Conservation (phyloP, 2,329 filamentous ascomycete species). For the Diplocarpon mali region DNA sequence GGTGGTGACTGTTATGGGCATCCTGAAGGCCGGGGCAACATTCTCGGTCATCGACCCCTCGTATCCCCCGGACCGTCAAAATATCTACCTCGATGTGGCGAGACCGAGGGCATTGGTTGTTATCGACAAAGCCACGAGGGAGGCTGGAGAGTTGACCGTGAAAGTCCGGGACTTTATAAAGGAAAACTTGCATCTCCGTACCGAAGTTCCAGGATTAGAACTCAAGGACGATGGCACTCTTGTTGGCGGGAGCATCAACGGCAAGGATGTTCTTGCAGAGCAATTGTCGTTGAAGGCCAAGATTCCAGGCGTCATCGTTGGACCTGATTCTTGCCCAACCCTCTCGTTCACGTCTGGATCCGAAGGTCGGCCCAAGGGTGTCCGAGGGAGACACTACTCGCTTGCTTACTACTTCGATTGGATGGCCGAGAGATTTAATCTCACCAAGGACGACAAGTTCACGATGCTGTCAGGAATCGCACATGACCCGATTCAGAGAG, state of each 20-base stretch:
- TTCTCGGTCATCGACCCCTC: conserved; percentile 65
- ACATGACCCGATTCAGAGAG: conserved; percentile 56
- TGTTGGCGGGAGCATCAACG: conserved; percentile 54
- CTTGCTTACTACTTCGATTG: conserved; percentile 81
- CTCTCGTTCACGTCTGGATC: conserved; percentile 64
- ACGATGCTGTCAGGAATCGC: conserved; percentile 79
- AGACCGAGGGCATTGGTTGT: conserved; percentile 60
- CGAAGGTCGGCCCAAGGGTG: conserved; percentile 77
- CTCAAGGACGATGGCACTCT: conserved; percentile 62
- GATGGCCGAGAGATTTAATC: conserved; percentile 78
- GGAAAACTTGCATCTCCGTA: conserved; percentile 60
- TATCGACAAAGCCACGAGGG: conserved; percentile 60
- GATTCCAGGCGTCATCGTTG: conserved; percentile 63
- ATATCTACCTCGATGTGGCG: conserved; percentile 73
- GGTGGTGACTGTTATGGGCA: conserved; percentile 72
- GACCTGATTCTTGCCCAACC: conserved; percentile 74
- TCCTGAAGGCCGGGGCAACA: conserved; percentile 46
- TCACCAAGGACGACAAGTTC: conserved; percentile 63
- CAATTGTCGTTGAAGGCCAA: conserved; percentile 39
- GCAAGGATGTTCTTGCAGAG: conserved; percentile 54
- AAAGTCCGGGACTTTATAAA: conserved; percentile 56
- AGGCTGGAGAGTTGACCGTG: conserved; percentile 51
- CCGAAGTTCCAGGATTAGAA: conserved; percentile 62
- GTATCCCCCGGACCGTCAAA: conserved; percentile 72
- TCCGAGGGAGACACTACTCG: conserved; percentile 76